Base-by-base conservation (phyloP, 2,329 filamentous ascomycete species). In the Sodiomyces alkalinus region DNA sequence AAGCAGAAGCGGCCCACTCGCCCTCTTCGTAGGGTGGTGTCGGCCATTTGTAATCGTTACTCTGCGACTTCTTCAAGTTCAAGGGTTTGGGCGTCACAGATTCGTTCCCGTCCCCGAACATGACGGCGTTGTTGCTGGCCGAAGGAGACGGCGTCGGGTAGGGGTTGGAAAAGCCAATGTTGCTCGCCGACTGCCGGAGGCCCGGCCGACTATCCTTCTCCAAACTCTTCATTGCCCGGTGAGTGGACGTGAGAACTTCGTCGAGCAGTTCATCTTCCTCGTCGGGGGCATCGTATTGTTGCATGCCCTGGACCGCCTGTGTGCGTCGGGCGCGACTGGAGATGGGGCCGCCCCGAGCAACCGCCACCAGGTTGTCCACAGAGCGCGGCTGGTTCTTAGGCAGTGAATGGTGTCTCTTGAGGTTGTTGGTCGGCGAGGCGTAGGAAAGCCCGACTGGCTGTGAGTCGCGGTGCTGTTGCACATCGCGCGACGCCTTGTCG, bases 201-300 rank as follows among this genome's bases (percentile, higher is more conserved):
- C 56, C 52, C 25, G 59, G 55, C 42, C 55, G 60, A 27, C 55
- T 58, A 28, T 58, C 55, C 46, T 56, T 67, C 47, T 66, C 81
- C 34, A 92, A 61, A 7, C 73, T 74, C 46, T 72, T 77, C 45
- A 80, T 79, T 6, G 75, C 81, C 35, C 70, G 72, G 42, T 77
- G 76, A 0, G 85, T 80, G 5, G 80, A 82, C 27, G 74, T 68
- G 22, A 94, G 62, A 13, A 75, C 85, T 53, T 98, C 90, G 41
- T 94, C 86, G 7, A 96, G 64, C 7, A 98, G 66, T 54, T 98
- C 90, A 34, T 98, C 90, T 47, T 96, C 87, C 52, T 98, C 90
- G 43, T 92, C 86, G 1, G 90, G 83, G 0, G 86, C 86, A 46
- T 98, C 90, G 47, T 96, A 94, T 36, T 82, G 77, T 42, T 80